Conservation (phyloP, 2,329 filamentous ascomycete species). For the Pseudogymnoascus sp. region DNA sequence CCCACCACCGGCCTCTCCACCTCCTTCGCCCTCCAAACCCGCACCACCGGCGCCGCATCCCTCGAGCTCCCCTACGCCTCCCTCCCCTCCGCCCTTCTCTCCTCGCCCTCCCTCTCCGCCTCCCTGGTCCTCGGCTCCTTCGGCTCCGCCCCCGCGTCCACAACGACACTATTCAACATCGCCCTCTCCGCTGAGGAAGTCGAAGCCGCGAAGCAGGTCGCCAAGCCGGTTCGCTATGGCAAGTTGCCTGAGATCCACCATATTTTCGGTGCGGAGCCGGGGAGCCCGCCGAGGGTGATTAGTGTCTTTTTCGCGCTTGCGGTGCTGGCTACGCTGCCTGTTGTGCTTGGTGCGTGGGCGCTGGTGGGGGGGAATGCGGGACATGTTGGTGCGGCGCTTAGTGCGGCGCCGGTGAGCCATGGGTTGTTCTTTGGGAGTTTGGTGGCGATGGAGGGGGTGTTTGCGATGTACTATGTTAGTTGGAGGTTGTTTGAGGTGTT, state of each 20-base stretch:
- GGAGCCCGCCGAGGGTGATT: slow-evolving; percentile 71
- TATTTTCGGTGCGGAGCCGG: slow-evolving; percentile 73
- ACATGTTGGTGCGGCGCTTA: slow-evolving; percentile 68
- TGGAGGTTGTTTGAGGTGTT: slow-evolving; percentile 91
- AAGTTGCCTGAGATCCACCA: slow-evolving; percentile 82
- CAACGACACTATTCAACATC: slow-evolving; percentile 65
- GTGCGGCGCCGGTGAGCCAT: slow-evolving; percentile 72
- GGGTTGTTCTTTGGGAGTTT: slow-evolving; percentile 80
- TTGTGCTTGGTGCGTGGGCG: slow-evolving; percentile 69
- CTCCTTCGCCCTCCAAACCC: slow-evolving; percentile 74
- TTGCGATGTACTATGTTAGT: slow-evolving; percentile 86
- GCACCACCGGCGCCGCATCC: slow-evolving; percentile 79
- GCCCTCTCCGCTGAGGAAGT: slow-evolving; percentile 56
- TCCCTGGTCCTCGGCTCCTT: slow-evolving; percentile 81
- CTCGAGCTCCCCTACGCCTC: slow-evolving; percentile 47
- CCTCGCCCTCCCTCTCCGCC: slow-evolving; percentile 63
- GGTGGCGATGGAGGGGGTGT: slow-evolving; percentile 78
- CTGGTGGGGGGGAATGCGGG: slow-evolving; percentile 73
- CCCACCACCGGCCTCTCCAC: slow-evolving; percentile 70
- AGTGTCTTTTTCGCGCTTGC: slow-evolving; percentile 69
- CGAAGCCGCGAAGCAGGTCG: slow-evolving; percentile 42
- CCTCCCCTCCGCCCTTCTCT: slow-evolving; percentile 73
- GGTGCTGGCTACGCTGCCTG: slow-evolving; percentile 65
- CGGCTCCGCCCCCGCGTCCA: slow-evolving; percentile 61
- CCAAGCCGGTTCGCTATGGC: slow-evolving; percentile 72